Conservation (phyloP, 805 yeast genomes). For the Ogataea neopini region DNA sequence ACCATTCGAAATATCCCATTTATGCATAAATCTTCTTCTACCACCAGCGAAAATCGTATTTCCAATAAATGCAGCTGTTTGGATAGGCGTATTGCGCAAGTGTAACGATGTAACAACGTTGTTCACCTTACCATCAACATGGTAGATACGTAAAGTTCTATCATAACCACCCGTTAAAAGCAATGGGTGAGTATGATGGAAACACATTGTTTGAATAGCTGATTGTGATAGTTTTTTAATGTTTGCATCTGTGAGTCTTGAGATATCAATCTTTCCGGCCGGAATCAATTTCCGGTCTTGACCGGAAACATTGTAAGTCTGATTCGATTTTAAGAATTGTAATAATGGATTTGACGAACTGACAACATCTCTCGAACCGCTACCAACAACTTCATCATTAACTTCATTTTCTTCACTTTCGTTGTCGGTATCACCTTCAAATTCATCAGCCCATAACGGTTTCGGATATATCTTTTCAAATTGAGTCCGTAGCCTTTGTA, state of each 20-base stretch:
- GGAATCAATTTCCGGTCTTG: conserved; percentile 58
- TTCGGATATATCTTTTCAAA: conserved; percentile 70
- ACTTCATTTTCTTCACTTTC: conserved; percentile 16
- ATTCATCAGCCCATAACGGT: conserved; percentile 77
- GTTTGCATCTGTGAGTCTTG: conserved; percentile 88
- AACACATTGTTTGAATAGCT: conserved; percentile 81
- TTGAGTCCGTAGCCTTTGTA: conserved; percentile 54
- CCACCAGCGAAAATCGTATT: conserved; percentile 78
- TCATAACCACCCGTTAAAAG: conserved; percentile 92
- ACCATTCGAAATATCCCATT: conserved; percentile 73
- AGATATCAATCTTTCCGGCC: conserved; percentile 67
- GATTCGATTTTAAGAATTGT: conserved; percentile 35
- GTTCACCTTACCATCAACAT: conserved; percentile 85
- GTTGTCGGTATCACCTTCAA: conserved; percentile 48
- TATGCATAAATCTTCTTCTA: conserved; percentile 86
- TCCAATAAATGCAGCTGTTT: conserved; percentile 67
- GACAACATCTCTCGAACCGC: conserved; percentile 21
- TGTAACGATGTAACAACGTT: conserved; percentile 80
- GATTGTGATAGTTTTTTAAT: conserved; percentile 65
- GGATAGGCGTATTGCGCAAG: conserved; percentile 77
- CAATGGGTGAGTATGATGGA: conserved; percentile 84
- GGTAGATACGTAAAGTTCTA: conserved; percentile 80
- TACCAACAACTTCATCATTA: conserved; percentile 10
- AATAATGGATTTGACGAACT: conserved; percentile 35
- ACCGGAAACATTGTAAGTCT: conserved; percentile 28